Evolutionary conservation across 2,329 filamentous ascomycete species (phyloP).

Genomic region (Alternaria postmessia): DNA sequence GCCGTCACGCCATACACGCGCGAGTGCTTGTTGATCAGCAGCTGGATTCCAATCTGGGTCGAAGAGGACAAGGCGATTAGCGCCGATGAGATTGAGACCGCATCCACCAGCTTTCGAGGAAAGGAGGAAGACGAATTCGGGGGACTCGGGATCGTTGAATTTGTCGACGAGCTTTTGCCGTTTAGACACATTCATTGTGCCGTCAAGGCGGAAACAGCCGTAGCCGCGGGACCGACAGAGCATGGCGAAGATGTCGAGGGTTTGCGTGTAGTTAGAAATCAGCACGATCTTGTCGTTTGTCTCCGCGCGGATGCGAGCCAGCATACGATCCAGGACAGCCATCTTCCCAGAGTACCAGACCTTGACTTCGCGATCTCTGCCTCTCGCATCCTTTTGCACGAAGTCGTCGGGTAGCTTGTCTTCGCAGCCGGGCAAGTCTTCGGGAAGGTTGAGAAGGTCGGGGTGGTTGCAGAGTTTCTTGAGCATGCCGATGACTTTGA

Average conservation of each 20-base stretch:
- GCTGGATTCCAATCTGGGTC: conserved; percentile 97
- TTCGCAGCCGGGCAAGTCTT: conserved; percentile 88
- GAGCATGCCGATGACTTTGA: conserved; percentile 94
- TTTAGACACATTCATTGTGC: conserved; percentile 98
- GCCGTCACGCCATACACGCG: conserved; percentile 97
- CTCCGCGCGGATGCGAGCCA: conserved; percentile 91
- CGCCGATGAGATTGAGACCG: conserved; percentile 93
- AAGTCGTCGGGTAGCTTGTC: conserved; percentile 84
- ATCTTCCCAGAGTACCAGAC: conserved; percentile 98
- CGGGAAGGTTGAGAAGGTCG: conserved; percentile 82
- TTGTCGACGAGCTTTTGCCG: conserved; percentile 96
- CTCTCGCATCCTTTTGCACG: conserved; percentile 84
- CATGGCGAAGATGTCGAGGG: conserved; percentile 90
- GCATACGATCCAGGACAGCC: conserved; percentile 97
- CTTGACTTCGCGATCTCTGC: conserved; percentile 90
- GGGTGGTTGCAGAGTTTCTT: conserved; percentile 99
- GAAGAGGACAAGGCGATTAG: conserved; percentile 93
- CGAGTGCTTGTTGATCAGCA: conserved; percentile 94
- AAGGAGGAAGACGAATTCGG: conserved; percentile 93
- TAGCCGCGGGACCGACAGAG: conserved; percentile 87
- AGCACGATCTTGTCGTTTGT: conserved; percentile 99
- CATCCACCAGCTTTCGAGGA: conserved; percentile 97
- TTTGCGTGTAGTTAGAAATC: conserved; percentile 98
- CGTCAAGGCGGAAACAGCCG: conserved; percentile 87
- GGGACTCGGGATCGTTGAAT: conserved; percentile 91